Evolutionary conservation across 345 rosid species (phyloP).

Genomic region (Eucalyptus curtisii): DNA sequence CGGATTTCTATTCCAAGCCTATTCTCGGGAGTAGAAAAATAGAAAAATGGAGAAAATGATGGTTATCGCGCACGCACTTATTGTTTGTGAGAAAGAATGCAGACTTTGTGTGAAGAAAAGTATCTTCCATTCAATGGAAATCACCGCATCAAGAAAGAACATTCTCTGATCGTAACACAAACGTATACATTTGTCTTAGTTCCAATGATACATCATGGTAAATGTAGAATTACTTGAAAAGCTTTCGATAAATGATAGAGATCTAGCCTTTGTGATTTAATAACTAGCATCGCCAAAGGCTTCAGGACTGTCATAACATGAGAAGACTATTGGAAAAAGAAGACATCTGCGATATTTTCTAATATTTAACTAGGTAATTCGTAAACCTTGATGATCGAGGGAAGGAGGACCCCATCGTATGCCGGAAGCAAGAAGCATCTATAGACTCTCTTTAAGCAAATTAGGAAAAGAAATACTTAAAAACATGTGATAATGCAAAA

Average conservation of each 20-base stretch:
- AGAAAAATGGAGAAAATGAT: too few relatives aligned
- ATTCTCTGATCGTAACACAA: neutral
- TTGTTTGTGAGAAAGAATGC: neutral
- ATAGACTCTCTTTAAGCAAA: neutral
- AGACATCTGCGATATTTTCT: neutral
- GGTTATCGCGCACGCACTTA: fast-evolving
- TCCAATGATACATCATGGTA: neutral
- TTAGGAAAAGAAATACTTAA: neutral
- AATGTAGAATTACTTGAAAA: neutral
- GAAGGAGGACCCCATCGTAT: neutral
- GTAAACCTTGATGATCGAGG: too few relatives aligned
- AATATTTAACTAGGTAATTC: neutral
- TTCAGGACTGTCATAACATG: neutral
- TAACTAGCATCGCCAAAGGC: neutral
- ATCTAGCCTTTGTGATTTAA: neutral
- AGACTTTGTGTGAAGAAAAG: neutral
- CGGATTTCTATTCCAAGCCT: fast-evolving
- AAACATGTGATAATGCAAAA: neutral
- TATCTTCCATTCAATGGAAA: neutral
- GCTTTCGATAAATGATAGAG: neutral
- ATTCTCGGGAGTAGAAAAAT: too few relatives aligned
- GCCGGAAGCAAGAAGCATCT: neutral
- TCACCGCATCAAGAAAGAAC: neutral
- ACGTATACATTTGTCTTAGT: neutral
- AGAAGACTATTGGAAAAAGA: neutral